These are phyloP conservation scores for Leucosporidium yakuticum DNA, from an alignment of 768 basidiomycete species.

Conservation along the genomic window DNA sequence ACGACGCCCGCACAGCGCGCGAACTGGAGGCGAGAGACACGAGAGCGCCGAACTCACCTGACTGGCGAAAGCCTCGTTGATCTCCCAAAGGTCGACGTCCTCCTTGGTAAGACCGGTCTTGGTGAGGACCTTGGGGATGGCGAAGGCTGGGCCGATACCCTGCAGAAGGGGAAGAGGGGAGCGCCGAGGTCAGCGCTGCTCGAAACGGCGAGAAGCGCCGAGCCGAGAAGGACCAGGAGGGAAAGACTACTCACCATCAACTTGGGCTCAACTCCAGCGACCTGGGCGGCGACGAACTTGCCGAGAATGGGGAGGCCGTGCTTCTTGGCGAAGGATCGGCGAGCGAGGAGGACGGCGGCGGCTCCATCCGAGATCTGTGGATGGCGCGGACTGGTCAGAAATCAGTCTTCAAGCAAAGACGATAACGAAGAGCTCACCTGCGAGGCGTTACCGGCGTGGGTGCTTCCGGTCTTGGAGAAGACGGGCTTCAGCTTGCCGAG, in stretches of 20 bases:
- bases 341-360: conserved; percentile 75
- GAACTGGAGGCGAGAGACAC: neutral
- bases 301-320: conserved; percentile 80
- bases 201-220: conserved; percentile 38
- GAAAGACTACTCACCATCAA: conserved; percentile 22
- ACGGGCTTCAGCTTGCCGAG: conserved; percentile 75
- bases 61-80: conserved; percentile 38
- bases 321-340: conserved; percentile 70
- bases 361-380: conserved; percentile 81
- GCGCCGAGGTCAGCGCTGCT: conserved; percentile 9
- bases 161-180: conserved; percentile 4
- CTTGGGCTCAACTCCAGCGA: conserved; percentile 58
- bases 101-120: conserved; percentile 59
- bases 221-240: neutral
- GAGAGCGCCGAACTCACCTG: neutral
- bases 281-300: conserved; percentile 67
- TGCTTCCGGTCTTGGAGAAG: conserved; percentile 53
- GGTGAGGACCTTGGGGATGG: conserved; percentile 67
- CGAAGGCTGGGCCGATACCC: conserved; percentile 65
- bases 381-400: conserved; percentile 72
- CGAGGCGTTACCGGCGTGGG: conserved; percentile 45
- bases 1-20: neutral
- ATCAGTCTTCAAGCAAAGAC: conserved; percentile 70
- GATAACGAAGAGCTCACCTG: conserved; percentile 53
- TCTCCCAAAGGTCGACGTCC: conserved; percentile 72